Percentiles rank a stretch among this genome's conserved stretches.
Conservation (phyloP, 805 yeast genomes). For the Ogataea sp. region DNA sequence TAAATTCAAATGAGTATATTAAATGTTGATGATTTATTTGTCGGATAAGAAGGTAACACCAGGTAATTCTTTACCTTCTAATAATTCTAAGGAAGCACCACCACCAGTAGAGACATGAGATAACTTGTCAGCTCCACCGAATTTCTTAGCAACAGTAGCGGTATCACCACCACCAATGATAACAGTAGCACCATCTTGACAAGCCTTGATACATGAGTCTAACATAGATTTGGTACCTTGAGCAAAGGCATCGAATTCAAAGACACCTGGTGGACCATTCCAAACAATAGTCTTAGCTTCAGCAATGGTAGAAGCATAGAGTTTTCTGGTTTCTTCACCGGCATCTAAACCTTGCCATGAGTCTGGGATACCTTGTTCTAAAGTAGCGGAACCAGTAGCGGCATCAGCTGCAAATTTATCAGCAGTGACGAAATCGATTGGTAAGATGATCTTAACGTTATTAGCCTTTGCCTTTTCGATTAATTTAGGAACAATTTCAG, state of each 20-base stretch:
- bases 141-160: constrained; percentile 98
- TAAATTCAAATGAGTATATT: background rate
- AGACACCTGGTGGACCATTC: constrained; percentile 99
- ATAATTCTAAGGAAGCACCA: constrained; percentile 97
- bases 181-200: constrained; percentile 83
- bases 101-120: constrained; percentile 99
- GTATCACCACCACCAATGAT: constrained; percentile 99
- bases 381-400: constrained; percentile 72
- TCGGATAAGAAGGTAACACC: constrained; percentile 92
- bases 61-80: constrained; percentile 98
- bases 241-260: constrained; percentile 91
- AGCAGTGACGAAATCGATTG: constrained; percentile 94
- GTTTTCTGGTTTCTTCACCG: constrained; percentile 82
- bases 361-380: constrained; percentile 89
- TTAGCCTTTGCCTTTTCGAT: constrained; percentile 95
- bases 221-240: constrained; percentile 86
- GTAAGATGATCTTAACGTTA: constrained; percentile 88
- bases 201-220: constrained; percentile 81
- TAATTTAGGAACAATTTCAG: constrained; percentile 88
- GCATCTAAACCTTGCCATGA: constrained; percentile 94
- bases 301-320: constrained; percentile 75
- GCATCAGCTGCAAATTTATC: constrained; percentile 94
- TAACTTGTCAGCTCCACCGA: constrained; percentile 90
- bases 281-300: constrained; percentile 97
- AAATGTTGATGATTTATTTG: constrained; percentile 26